These are phyloP conservation scores for Conidiobolus incongruus DNA, from an alignment of 371 early-diverging fungal genomes.

Conservation along the genomic window DNA sequence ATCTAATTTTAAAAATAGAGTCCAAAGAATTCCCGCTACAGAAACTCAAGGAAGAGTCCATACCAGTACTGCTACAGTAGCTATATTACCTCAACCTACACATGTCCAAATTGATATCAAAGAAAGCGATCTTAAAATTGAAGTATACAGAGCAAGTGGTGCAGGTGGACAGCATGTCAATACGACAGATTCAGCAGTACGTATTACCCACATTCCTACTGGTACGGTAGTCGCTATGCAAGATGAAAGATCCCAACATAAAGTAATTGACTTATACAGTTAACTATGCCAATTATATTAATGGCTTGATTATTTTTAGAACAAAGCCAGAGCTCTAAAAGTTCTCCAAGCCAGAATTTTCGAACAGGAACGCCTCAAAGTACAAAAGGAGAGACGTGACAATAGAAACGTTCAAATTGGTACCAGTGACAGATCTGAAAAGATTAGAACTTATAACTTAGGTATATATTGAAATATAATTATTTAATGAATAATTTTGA, in stretches of 20 bases:
- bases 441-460: slow-evolving; percentile 74
- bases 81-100: slow-evolving; percentile 54
- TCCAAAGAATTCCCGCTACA: slow-evolving; percentile 66
- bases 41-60: slow-evolving; percentile 66
- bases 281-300: background rate
- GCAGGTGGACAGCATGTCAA: slow-evolving; percentile 87
- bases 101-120: slow-evolving; percentile 42
- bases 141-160: slow-evolving; percentile 55
- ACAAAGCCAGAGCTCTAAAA: slow-evolving; percentile 68
- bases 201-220: slow-evolving; percentile 80
- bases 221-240: slow-evolving; percentile 76
- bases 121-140: slow-evolving; percentile 47
- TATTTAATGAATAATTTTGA: background rate
- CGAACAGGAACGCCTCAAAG: slow-evolving; percentile 37
- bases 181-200: slow-evolving; percentile 85
- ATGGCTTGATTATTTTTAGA: slow-evolving; percentile 15
- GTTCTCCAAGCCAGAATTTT: slow-evolving; percentile 58
- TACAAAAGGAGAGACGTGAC: slow-evolving; percentile 26
- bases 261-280: slow-evolving; percentile 10
- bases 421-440: slow-evolving; percentile 55
- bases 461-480: slow-evolving; percentile 7
- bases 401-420: slow-evolving; percentile 39
- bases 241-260: slow-evolving; percentile 75
- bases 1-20: slow-evolving; percentile 12
- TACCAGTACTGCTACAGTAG: slow-evolving; percentile 69